Evolutionary conservation across 2,329 filamentous ascomycete genomes (phyloP), one percentile per base, ranked within the genome.

Genomic region (Botryotinia narcissicola): DNA sequence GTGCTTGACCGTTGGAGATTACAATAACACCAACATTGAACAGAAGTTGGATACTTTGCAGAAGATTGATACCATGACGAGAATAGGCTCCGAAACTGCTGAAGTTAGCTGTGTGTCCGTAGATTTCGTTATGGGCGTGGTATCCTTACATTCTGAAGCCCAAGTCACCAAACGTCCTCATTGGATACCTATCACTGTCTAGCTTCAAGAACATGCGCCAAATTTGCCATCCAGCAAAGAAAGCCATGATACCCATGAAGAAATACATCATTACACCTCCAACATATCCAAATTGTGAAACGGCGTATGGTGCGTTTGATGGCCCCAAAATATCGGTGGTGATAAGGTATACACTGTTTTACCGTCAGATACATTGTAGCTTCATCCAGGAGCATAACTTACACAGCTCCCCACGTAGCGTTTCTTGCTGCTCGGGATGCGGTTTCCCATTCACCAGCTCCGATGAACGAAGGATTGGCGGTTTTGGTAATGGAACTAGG

Each of bases 21-120:
- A 88, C 84, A 69, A 89, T 82, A 63, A 88, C 81, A 9, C 84
- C 83, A 3, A 89, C 86, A 71, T 85, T 85, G 37, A 89, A 81
- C 37, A 89, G 76, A 59, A 87, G 80, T 74, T 84, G 83, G 48
- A 87, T 73, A 1, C 83, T 81, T 78, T 87, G 86, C 7, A 85
- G 79, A 60, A 85, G 73, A 77, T 87, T 87, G 80, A 86, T 81
- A 29, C 83, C 74, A 74, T 87, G 82, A 16, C 86, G 84, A n/a
- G 83, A 80, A 67, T 76, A 80, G 14, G 80, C 79, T 10, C 86
- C 86, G 73, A 81, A 86, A 60, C 70, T 71, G 6, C 32, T 18
- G 40, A 18, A 1, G 37, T 71, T 35, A 71, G 70, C 6, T 42
- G 20, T 20, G 59, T 12, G 10, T 22, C 9, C 7, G 14, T 35